These are phyloP conservation scores for Vitis hybrid DNA, from an alignment of 177 flowering plant genomes.

Conservation along the genomic window DNA sequence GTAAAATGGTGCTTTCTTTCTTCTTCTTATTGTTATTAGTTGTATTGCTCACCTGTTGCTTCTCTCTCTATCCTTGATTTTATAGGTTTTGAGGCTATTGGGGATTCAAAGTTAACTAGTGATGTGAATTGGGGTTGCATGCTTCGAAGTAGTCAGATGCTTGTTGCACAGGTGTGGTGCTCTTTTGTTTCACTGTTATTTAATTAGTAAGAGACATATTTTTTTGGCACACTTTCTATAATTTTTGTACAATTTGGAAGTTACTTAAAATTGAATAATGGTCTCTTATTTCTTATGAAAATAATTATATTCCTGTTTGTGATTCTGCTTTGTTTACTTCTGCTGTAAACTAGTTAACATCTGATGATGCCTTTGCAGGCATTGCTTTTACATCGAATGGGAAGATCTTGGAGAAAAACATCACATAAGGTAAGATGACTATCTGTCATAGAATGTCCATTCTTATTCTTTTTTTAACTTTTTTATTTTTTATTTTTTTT, in stretches of 20 bases:
- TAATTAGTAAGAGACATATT: no score
- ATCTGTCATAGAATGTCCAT: no score
- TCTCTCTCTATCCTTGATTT: no score
- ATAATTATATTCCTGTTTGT: no score
- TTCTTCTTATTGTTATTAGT: background rate
- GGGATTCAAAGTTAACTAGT: slow-evolving; percentile 73
- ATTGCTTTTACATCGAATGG: slow-evolving; percentile 69
- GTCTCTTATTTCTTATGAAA: no score
- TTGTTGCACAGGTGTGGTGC: slow-evolving; percentile 76
- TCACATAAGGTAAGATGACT: slow-evolving; percentile 49
- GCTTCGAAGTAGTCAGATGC: slow-evolving; percentile 99
- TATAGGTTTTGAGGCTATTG: slow-evolving; percentile 75
- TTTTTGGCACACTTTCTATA: no score
- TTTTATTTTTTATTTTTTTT: background rate
- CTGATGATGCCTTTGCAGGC: slow-evolving; percentile 44
- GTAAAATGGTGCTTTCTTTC: background rate
- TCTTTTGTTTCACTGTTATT: background rate
- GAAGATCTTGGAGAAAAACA: slow-evolving; percentile 89
- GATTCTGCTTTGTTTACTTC: background rate
- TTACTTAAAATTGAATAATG: no score
- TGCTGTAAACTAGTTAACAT: no score
- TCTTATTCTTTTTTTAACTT: no score
- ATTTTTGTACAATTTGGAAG: no score
- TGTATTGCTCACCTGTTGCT: background rate
- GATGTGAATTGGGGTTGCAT: slow-evolving; percentile 97